A percentile compares a stretch with the other conserved stretches of the same genome.
Conservation (phyloP, 805 yeast genomes). For the Schizosaccharomyces octosporus region DNA sequence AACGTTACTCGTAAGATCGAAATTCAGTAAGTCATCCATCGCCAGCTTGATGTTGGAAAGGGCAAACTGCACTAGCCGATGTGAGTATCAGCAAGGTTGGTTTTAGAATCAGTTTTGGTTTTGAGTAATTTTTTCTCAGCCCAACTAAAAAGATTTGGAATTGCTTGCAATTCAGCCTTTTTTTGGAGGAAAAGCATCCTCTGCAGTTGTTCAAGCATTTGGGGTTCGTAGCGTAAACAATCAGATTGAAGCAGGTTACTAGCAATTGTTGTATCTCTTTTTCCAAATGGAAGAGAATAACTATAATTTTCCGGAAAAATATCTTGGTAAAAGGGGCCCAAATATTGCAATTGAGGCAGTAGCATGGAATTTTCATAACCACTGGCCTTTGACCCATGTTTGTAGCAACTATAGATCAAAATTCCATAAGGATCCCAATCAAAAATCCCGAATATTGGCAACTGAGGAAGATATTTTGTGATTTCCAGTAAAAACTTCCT, state of each 20-base stretch:
- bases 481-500: not conserved
- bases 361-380: not conserved
- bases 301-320: not conserved
- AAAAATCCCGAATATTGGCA: not conserved
- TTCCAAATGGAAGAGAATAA: not conserved
- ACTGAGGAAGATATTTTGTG: not conserved
- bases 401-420: not conserved
- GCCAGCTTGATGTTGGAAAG: not conserved
- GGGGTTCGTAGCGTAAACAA: not conserved
- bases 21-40: not conserved
- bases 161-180: not conserved
- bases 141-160: not conserved
- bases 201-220: not conserved
- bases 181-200: not conserved
- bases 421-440: not conserved
- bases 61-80: not conserved
- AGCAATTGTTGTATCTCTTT: not conserved
- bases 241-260: not conserved
- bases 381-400: not conserved
- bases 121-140: not conserved
- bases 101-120: not conserved
- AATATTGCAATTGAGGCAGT: not conserved
- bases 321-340: not conserved
- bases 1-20: not conserved
- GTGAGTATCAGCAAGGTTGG: too few relatives aligned